Conservation (phyloP, 768 basidiomycete genomes). For the Suillus decipiens region DNA sequence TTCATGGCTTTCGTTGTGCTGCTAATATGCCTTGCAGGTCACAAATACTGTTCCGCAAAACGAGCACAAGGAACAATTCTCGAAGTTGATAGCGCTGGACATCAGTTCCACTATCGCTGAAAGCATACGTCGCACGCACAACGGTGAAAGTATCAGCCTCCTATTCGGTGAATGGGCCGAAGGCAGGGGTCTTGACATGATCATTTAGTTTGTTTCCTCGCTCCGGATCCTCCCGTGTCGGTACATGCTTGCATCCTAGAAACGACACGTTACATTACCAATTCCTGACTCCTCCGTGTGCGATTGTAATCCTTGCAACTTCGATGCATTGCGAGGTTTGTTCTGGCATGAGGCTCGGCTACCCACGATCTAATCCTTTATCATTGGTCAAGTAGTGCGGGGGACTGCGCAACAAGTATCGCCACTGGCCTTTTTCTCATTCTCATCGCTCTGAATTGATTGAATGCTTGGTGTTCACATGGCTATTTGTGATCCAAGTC, state of each 20-base stretch:
- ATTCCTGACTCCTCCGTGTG: background rate
- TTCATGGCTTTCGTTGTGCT: background rate
- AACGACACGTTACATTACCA: background rate
- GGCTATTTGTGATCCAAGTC: background rate
- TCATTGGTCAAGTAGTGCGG: background rate
- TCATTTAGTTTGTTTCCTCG: slow-evolving; percentile 17
- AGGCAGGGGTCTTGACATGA: slow-evolving; percentile 31
- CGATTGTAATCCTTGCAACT: background rate
- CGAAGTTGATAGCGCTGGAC: slow-evolving; percentile 88
- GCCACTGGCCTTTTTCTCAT: background rate
- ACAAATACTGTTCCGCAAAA: slow-evolving; percentile 94
- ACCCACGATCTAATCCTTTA: slow-evolving; percentile 1
- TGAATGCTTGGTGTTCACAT: background rate
- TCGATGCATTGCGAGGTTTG: background rate
- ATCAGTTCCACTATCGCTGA: slow-evolving; percentile 92
- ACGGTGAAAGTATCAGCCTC: slow-evolving; percentile 89
- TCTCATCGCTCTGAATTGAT: background rate
- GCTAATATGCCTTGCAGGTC: slow-evolving; percentile 49
- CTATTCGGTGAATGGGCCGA: slow-evolving; percentile 86
- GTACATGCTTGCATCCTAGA: slow-evolving; percentile 6
- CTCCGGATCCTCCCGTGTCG: slow-evolving; percentile 3
- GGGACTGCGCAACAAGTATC: background rate
- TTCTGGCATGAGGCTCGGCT: background rate
- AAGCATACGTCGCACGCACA: slow-evolving; percentile 92
- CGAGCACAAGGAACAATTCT: slow-evolving; percentile 58